Percentiles rank a stretch among this genome's conserved stretches.
Evolutionary conservation across 2,329 filamentous ascomycete genomes (phyloP).

Genomic region (Scedosporium dehoogii): DNA sequence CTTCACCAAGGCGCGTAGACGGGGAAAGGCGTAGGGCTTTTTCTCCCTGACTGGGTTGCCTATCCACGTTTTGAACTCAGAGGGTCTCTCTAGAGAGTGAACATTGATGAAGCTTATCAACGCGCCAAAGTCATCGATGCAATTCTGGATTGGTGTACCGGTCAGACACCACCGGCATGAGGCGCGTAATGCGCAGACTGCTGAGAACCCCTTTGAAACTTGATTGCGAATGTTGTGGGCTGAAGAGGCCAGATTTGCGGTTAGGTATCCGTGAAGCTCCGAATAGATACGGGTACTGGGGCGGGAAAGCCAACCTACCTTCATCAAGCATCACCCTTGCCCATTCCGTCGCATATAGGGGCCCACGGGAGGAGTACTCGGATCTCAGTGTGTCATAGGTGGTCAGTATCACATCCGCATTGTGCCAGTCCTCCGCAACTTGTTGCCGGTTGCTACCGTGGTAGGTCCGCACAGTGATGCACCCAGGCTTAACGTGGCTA

Average conservation of each 20-base stretch:
- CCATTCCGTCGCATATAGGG: slow-evolving; percentile 27
- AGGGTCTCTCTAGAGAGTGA: slow-evolving; percentile 27
- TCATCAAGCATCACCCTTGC: slow-evolving; percentile 34
- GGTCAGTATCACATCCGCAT: neutral
- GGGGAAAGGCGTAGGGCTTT: neutral
- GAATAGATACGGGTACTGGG: neutral
- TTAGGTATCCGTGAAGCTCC: too few relatives aligned
- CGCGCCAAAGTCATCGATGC: slow-evolving; percentile 39
- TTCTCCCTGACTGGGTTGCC: slow-evolving; percentile 24
- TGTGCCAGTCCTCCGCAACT: neutral
- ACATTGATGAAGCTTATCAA: slow-evolving; percentile 38
- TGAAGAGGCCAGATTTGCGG: slow-evolving; percentile 12
- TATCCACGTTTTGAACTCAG: slow-evolving; percentile 33
- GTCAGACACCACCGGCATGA: slow-evolving; percentile 41
- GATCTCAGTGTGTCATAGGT: neutral
- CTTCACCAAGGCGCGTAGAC: neutral
- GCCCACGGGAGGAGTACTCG: neutral
- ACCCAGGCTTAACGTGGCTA: neutral
- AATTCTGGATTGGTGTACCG: slow-evolving; percentile 45
- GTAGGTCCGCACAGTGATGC: neutral
- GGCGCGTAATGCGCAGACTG: slow-evolving; percentile 29
- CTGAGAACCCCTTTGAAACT: slow-evolving; percentile 31
- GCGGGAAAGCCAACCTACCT: slow-evolving; percentile 20
- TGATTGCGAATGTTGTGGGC: slow-evolving; percentile 41
- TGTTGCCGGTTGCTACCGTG: neutral